phyloP scores from a whole-genome alignment of 1,284 basidiomycete species.

The Cryptococcus sp. region DNA sequence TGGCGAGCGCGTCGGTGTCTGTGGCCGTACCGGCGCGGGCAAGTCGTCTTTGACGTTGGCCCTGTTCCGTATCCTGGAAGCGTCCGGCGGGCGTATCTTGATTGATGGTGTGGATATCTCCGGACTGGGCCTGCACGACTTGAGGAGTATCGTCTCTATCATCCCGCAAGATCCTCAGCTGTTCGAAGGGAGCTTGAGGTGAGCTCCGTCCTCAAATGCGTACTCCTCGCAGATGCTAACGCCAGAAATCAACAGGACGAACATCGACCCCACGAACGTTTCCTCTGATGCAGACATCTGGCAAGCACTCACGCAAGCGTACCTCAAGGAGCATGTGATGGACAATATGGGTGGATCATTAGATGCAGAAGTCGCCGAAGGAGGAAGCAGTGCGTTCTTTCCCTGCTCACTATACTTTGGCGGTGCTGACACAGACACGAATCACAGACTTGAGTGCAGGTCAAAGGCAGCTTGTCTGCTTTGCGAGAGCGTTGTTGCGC shows the following conservation, averaged over 20 bases:
- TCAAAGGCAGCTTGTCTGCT: slow-evolving; percentile 81
- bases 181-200: slow-evolving; percentile 79
- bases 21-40: slow-evolving; percentile 89
- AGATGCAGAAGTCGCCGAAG: slow-evolving; percentile 76
- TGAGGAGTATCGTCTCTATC: slow-evolving; percentile 70
- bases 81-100: slow-evolving; percentile 71
- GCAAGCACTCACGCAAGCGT: slow-evolving; percentile 72
- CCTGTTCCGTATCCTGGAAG: slow-evolving; percentile 70
- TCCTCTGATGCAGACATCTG: slow-evolving; percentile 78
- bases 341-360: slow-evolving; percentile 69
- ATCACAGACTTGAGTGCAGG: slow-evolving; percentile 71
- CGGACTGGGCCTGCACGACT: slow-evolving; percentile 77
- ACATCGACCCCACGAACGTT: slow-evolving; percentile 53
- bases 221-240: neutral
- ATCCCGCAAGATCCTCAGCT: slow-evolving; percentile 83
- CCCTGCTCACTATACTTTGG: neutral
- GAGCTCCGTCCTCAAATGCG: slow-evolving; percentile 59
- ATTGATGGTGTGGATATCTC: slow-evolving; percentile 84
- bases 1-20: slow-evolving; percentile 79
- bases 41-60: slow-evolving; percentile 74
- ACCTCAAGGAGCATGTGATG: slow-evolving; percentile 62
- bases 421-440: neutral
- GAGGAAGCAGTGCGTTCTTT: slow-evolving; percentile 59
- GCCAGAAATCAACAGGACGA: slow-evolving; percentile 24
- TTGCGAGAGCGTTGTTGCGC: slow-evolving; percentile 73